Evolutionary conservation across 805 yeast species (phyloP).

Genomic region (Ogataea paradorogensis): DNA sequence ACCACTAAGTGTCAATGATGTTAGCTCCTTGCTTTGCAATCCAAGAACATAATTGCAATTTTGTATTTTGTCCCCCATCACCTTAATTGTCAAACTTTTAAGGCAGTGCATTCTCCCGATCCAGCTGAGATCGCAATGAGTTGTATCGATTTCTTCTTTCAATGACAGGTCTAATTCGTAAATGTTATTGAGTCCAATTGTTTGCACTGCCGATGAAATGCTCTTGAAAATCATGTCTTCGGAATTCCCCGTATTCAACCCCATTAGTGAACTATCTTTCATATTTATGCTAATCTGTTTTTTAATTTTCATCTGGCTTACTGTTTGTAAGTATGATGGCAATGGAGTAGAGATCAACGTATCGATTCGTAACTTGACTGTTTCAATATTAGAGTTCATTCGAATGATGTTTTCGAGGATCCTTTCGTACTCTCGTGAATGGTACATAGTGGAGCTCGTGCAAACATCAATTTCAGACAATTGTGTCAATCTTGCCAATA

Average conservation of each 20-base stretch:
- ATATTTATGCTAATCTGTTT: conserved; percentile 18
- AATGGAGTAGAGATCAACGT: conserved; percentile 18
- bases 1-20: conserved; percentile 12
- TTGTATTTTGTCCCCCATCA: conserved; percentile 14
- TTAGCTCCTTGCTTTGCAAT: conserved; percentile 7
- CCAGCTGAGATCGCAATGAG: conserved; percentile 13
- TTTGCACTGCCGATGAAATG: conserved; percentile 13
- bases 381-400: conserved; percentile 16
- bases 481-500: conserved; percentile 11
- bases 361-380: conserved; percentile 15
- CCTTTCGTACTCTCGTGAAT: conserved; percentile 18
- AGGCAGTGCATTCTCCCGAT: conserved; percentile 13
- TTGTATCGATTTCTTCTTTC: conserved; percentile 14
- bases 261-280: conserved; percentile 12
- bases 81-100: conserved; percentile 13
- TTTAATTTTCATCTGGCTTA: conserved; percentile 16
- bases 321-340: conserved; percentile 16
- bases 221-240: conserved; percentile 10
- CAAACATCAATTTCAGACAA: conserved; percentile 17
- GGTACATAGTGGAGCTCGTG: conserved; percentile 22
- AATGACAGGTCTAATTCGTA: conserved; percentile 17
- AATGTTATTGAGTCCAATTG: conserved; percentile 15
- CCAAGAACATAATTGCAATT: conserved; percentile 14
- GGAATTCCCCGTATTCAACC: neutral
- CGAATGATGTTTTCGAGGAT: conserved; percentile 16